Conservation (phyloP, 1,284 basidiomycete species). For the Xerocomus minutiporus region DNA sequence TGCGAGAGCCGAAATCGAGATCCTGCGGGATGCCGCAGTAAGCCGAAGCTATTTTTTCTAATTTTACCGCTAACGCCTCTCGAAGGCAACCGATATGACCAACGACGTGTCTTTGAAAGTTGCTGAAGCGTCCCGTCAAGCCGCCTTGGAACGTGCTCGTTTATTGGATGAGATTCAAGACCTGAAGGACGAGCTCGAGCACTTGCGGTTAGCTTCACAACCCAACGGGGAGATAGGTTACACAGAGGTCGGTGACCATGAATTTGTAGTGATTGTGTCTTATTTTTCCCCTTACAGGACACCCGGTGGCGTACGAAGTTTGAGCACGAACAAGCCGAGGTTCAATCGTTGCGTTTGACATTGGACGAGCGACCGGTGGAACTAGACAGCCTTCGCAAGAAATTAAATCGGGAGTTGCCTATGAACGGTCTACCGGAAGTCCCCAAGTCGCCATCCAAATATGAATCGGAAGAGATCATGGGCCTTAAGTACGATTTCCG, state of each 20-base stretch:
- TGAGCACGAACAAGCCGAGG: constrained; percentile 35
- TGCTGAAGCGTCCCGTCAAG: constrained; percentile 39
- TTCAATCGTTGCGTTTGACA: constrained; percentile 34
- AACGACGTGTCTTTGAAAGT: constrained; percentile 34
- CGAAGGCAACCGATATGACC: constrained; percentile 26
- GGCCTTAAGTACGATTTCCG: constrained; percentile 62
- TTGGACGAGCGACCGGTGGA: constrained; percentile 48
- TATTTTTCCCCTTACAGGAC: constrained; percentile 18
- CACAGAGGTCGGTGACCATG: constrained; percentile 14
- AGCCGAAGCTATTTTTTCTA: constrained; percentile 29
- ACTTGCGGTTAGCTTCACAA: constrained; percentile 28
- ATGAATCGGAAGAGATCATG: constrained; percentile 61
- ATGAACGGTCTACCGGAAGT: constrained; percentile 39
- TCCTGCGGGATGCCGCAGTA: constrained; percentile 74
- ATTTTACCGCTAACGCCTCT: constrained; percentile 8
- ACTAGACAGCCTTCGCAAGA: constrained; percentile 55
- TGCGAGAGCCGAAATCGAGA: constrained; percentile 89
- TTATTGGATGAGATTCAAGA: constrained; percentile 52
- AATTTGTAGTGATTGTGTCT: constrained; percentile 18
- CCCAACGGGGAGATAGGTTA: constrained; percentile 1
- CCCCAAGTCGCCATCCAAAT: constrained; percentile 39
- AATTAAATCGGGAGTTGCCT: constrained; percentile 50
- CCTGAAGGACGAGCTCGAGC: constrained; percentile 47
- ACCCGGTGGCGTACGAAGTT: constrained; percentile 37
- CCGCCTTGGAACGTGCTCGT: constrained; percentile 41